phyloP scores from a whole-genome alignment of 2,329 filamentous ascomycete species.

The Rhexocercosporidium sp. region DNA sequence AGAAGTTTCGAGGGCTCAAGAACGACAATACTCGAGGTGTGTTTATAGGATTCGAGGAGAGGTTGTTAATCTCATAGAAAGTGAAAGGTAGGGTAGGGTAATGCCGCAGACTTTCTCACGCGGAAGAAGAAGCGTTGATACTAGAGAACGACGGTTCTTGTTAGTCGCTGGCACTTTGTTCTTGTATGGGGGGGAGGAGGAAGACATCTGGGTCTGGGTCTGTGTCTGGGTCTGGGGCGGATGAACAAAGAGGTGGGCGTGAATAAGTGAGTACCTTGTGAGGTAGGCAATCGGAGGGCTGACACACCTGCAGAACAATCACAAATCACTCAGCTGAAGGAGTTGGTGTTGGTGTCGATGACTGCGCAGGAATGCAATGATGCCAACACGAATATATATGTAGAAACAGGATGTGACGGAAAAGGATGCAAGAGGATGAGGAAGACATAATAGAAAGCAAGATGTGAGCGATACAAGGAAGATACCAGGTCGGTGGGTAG shows the following conservation, averaged over 20 bases:
- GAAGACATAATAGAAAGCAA: not conserved
- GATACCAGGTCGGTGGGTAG: too few species aligned
- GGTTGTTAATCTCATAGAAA: not conserved
- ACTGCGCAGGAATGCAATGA: not conserved
- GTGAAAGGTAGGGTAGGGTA: not conserved
- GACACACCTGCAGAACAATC: not conserved
- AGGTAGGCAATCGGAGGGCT: not conserved
- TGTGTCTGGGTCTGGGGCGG: not conserved
- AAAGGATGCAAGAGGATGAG: not conserved
- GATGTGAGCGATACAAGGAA: too few species aligned
- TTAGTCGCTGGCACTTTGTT: slow-evolving; percentile 6
- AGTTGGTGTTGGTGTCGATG: too few species aligned
- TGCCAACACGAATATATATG: not conserved
- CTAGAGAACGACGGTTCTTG: not conserved
- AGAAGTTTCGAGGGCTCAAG: not conserved
- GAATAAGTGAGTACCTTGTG: not conserved
- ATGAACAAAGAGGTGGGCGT: slow-evolving; percentile 1
- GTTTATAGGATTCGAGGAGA: not conserved
- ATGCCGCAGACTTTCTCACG: not conserved
- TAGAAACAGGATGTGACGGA: not conserved
- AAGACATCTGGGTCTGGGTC: too few species aligned
- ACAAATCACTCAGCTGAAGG: not conserved
- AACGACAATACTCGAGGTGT: not conserved
- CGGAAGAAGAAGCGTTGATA: not conserved
- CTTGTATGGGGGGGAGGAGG: not conserved